phyloP scores from a whole-genome alignment of 352 stramenopile species.

The Peronospora tabacina region DNA sequence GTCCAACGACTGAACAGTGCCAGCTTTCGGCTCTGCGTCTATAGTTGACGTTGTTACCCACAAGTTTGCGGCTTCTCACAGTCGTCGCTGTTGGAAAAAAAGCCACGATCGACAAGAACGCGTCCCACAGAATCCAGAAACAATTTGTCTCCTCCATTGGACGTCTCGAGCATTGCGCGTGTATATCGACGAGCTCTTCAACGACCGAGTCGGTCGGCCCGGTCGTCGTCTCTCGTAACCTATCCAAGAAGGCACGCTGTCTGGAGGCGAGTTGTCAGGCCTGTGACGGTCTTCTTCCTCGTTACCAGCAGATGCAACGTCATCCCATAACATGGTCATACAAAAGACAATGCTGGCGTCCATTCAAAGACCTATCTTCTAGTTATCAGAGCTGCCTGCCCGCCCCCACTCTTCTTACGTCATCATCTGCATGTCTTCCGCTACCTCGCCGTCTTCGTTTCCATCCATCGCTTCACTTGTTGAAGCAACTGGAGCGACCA shows the following conservation, averaged over 20 bases:
- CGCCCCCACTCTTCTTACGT: slow-evolving; percentile 3
- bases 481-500: neutral
- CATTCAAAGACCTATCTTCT: neutral
- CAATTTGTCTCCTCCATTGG: slow-evolving; percentile 35
- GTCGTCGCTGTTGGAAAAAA: neutral
- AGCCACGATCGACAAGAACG: slow-evolving; percentile 35
- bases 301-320: too few species aligned
- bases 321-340: too few species aligned
- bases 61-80: slow-evolving; percentile 50
- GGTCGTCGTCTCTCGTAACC: slow-evolving; percentile 31
- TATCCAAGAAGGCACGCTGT: neutral
- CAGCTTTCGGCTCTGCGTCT: too few species aligned
- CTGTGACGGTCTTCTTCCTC: too few species aligned
- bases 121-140: slow-evolving; percentile 42
- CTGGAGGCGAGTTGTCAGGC: too few species aligned
- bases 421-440: slow-evolving; percentile 26
- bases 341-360: too few species aligned
- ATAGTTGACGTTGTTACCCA: slow-evolving; percentile 46
- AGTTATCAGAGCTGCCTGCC: neutral
- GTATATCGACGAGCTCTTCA: slow-evolving; percentile 26
- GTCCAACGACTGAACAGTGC: slow-evolving; percentile 41
- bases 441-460: slow-evolving; percentile 29
- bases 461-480: slow-evolving; percentile 5
- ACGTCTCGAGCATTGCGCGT: slow-evolving; percentile 28
- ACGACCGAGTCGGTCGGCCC: slow-evolving; percentile 15